These are phyloP conservation scores for Diaporthe batatas DNA, from an alignment of 2,329 filamentous ascomycete species.

Conservation along the genomic window DNA sequence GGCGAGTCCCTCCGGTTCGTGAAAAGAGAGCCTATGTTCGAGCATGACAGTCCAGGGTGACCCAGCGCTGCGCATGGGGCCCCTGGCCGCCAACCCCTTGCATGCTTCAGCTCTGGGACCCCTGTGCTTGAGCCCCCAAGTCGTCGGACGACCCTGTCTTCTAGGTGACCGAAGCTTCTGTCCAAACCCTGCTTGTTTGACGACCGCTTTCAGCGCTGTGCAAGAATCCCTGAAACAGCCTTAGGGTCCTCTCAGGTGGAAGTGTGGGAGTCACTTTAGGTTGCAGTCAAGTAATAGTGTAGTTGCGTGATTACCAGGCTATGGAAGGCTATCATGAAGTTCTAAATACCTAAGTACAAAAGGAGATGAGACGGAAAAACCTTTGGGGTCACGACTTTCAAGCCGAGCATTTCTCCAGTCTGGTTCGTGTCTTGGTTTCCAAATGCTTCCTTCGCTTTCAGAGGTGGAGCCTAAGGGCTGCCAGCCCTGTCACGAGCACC, in stretches of 20 bases:
- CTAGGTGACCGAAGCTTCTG: neutral
- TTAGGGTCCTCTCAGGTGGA: no score
- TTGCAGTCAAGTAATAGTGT: no score
- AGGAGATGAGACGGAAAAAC: constrained; percentile 4
- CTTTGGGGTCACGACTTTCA: constrained; percentile 10
- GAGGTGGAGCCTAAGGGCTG: neutral
- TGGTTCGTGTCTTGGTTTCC: neutral
- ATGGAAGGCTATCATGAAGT: no score
- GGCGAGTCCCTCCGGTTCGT: neutral
- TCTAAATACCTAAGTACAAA: no score
- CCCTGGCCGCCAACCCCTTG: neutral
- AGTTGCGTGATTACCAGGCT: no score
- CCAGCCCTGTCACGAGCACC: constrained; percentile 9
- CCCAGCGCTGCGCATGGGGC: neutral
- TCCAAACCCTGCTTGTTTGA: neutral
- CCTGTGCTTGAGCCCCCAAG: neutral
- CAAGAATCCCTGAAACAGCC: neutral
- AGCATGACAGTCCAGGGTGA: neutral
- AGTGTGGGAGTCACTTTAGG: no score
- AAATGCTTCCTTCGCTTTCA: constrained; percentile 14
- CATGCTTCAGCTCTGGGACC: constrained; percentile 1
- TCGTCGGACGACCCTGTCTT: neutral
- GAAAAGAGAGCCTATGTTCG: neutral
- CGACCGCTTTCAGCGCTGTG: neutral
- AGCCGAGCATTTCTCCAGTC: constrained; percentile 11